Conservation (phyloP, 495 filamentous ascomycete species). For the Podospora conica region DNA sequence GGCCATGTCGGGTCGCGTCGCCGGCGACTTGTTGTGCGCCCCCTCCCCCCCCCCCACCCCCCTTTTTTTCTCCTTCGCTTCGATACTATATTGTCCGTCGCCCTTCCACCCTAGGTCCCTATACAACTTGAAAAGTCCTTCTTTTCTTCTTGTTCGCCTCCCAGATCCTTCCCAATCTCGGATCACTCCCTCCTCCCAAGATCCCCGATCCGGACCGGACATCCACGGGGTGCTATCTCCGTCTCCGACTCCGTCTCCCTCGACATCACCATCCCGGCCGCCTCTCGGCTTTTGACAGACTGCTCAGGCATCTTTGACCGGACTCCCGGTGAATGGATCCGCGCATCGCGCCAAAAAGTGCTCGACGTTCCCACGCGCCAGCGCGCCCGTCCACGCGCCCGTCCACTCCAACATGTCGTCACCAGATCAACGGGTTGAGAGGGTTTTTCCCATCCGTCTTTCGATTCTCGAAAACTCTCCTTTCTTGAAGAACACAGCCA, state of each 20-base stretch:
- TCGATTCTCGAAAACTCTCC: conserved; percentile 23
- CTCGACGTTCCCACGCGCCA: not conserved
- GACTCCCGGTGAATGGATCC: not conserved
- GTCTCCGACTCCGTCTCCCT: no score
- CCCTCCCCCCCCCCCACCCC: no score
- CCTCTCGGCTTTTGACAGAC: no score
- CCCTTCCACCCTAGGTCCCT: not conserved
- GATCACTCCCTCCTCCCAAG: not conserved
- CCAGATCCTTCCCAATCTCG: not conserved
- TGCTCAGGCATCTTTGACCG: not conserved
- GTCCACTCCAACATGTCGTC: conserved; percentile 3
- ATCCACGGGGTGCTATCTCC: not conserved
- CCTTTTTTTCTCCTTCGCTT: not conserved
- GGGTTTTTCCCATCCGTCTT: conserved; percentile 24
- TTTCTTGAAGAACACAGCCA: conserved; percentile 11
- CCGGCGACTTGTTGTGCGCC: not conserved
- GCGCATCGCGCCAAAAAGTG: not conserved
- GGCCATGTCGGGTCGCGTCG: not conserved
- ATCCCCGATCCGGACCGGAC: not conserved
- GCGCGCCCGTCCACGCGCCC: not conserved
- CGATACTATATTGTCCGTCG: not conserved
- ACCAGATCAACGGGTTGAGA: conserved; percentile 10
- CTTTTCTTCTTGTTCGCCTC: not conserved
- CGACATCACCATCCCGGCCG: no score
- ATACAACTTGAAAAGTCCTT: not conserved